Conservation (phyloP, 2,329 filamentous ascomycete species). For the Curvularia spicifera region DNA sequence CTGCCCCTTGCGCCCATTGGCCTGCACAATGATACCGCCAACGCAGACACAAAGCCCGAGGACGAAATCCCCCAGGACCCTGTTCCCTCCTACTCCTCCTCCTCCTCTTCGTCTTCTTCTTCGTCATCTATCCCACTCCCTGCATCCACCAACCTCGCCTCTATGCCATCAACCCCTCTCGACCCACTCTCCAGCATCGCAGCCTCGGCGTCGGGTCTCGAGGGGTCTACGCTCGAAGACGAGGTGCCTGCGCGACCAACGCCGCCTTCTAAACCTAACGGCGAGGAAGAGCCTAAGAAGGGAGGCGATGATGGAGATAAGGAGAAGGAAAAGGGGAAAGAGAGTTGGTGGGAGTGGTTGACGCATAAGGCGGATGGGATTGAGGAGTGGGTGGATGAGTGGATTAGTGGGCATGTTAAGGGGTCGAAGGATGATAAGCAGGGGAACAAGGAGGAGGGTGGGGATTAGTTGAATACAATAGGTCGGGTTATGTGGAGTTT, state of each 20-base stretch:
- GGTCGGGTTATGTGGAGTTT: not conserved
- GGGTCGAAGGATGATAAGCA: not conserved
- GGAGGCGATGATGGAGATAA: not conserved
- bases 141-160: conserved; percentile 18
- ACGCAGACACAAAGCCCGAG: conserved; percentile 47
- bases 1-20: conserved; percentile 71
- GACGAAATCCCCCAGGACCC: conserved; percentile 64
- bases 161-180: conserved; percentile 21
- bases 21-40: conserved; percentile 61
- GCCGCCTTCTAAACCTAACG: conserved; percentile 11
- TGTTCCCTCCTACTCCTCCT: conserved; percentile 19
- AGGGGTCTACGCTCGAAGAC: conserved; percentile 19
- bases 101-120: conserved; percentile 45
- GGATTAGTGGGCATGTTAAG: conserved; percentile 39
- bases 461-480: not conserved
- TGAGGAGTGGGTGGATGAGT: conserved; percentile 47
- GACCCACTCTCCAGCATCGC: conserved; percentile 32
- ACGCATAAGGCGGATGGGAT: conserved; percentile 45
- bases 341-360: conserved; percentile 48
- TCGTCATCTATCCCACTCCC: conserved; percentile 1
- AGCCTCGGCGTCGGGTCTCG: conserved; percentile 32
- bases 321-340: conserved; percentile 3
- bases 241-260: conserved; percentile 6
- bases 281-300: not conserved
- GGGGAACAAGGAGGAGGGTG: not conserved